Evolutionary conservation across 331 rosid genomes (phyloP).

Genomic region (Rosa hybrid): DNA sequence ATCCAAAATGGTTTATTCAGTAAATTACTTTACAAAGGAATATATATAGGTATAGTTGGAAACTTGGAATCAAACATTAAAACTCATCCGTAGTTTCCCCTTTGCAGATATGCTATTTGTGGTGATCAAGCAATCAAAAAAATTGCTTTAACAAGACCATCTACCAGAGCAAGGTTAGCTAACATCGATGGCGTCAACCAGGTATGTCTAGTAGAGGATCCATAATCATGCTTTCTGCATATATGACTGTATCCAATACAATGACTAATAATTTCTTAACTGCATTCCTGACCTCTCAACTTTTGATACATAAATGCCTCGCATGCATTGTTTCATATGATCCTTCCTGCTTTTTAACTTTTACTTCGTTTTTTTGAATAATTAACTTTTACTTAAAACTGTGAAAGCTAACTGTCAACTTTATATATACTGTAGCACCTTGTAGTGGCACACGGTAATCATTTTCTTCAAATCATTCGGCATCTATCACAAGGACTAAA

Average conservation of each 20-base stretch:
- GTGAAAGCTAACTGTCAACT: constrained; percentile 31
- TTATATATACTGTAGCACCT: constrained; percentile 60
- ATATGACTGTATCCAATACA: neutral
- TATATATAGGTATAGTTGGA: too few species aligned
- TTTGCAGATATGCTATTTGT: constrained; percentile 79
- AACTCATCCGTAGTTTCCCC: constrained; percentile 10
- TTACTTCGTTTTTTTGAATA: neutral
- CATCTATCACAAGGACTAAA: constrained; percentile 52
- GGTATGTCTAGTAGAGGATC: constrained; percentile 44
- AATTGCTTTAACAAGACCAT: constrained; percentile 80
- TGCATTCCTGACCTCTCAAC: neutral
- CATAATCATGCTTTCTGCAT: neutral
- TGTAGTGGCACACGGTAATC: constrained; percentile 62
- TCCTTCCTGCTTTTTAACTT: neutral
- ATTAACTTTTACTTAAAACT: neutral
- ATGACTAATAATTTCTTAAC: neutral
- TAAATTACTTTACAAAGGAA: neutral
- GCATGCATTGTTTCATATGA: neutral
- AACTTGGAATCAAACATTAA: too few species aligned
- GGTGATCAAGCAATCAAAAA: constrained; percentile 81
- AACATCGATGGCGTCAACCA: constrained; percentile 92
- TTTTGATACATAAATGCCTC: neutral
- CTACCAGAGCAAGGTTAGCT: constrained; percentile 86
- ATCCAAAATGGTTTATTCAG: neutral
- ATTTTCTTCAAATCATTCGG: constrained; percentile 57